Base-by-base conservation (phyloP, 306 rosid genomes). In the Cucumis hystrix region DNA sequence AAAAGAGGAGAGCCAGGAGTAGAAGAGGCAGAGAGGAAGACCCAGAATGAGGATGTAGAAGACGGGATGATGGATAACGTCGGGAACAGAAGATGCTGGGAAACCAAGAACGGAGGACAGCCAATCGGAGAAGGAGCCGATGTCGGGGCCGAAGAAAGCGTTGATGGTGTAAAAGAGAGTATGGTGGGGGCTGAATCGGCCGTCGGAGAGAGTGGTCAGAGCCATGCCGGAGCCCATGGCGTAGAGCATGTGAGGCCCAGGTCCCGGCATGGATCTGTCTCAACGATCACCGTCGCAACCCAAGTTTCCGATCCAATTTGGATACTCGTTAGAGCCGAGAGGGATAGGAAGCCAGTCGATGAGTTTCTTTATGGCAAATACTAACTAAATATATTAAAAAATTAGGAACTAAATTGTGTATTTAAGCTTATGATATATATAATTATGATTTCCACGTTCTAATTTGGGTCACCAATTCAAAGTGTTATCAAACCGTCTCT, bases 101-200 rank as follows among this genome's bases (percentile, higher is more conserved):
- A 80, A 14, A 33, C 84, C 89, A 12, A 85, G 3, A 62, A 77
- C 37, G 37, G 96, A 85, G 51, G 79, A 83, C 8, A 93, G 90
- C 98, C 97, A 91, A 9, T 91, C 89, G 6, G 91, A 78, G 91
- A 93, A 93, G 80, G 97, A 91, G 77, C 98, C 97, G 80, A 93
- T 84, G 78, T 91, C 98, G 10, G 98, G 98, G 66, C 93, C 97
- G 78, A 93, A 93, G 91, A 93, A 93, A 72, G 98, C 82, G 80
- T 93, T 93, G 83, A 89, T 0, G 55, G 92, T 75, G 86, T 89
- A 93, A 61, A 82, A 33, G 76, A 93, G 86, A 15, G 89, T 89
- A 76, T 89, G 98, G 84, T 91, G 97, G 1, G 97, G 96, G 79
- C 86, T 86, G 79, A 91, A 93, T 79, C 89, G 83, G 55, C 96